phyloP scores from a whole-genome alignment of 345 rosid genomes.

The Populus tremula region DNA sequence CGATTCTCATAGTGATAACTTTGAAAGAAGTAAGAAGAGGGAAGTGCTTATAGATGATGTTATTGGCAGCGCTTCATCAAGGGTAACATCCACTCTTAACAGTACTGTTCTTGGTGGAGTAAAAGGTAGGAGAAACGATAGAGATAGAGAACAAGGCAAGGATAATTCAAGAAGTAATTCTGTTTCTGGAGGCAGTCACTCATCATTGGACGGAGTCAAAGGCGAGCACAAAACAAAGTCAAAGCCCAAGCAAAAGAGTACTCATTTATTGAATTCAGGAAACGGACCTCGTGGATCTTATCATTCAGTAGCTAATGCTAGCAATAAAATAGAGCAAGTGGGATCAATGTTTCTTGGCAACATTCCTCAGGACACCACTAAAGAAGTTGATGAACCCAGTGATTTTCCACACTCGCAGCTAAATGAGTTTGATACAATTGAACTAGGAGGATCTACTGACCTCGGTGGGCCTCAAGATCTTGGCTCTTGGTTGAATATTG shows the following conservation, averaged over 20 bases:
- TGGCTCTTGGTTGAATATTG: slow-evolving; percentile 57
- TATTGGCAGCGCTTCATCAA: slow-evolving; percentile 68
- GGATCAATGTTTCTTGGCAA: slow-evolving; percentile 16
- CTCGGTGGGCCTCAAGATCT: slow-evolving; percentile 52
- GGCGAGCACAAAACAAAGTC: slow-evolving; percentile 45
- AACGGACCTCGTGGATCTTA: slow-evolving; percentile 27
- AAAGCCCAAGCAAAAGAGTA: slow-evolving; percentile 62
- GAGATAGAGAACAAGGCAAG: slow-evolving; percentile 40
- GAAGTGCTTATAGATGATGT: slow-evolving; percentile 74
- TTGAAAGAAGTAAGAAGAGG: slow-evolving; percentile 26
- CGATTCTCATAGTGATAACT: slow-evolving; percentile 34
- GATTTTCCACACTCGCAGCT: slow-evolving; percentile 52
- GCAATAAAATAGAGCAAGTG: slow-evolving; percentile 14
- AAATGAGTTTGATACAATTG: slow-evolving; percentile 53
- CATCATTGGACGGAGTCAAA: slow-evolving; percentile 23
- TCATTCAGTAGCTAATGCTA: slow-evolving; percentile 11
- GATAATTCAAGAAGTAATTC: slow-evolving; percentile 33
- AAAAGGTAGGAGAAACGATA: slow-evolving; percentile 54
- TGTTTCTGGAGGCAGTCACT: slow-evolving; percentile 23
- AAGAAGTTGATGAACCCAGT: slow-evolving; percentile 45
- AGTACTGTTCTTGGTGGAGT: slow-evolving; percentile 39
- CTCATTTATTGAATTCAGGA: slow-evolving; percentile 32
- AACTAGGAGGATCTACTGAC: slow-evolving; percentile 33
- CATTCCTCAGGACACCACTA: slow-evolving; percentile 18
- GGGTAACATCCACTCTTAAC: slow-evolving; percentile 52